Conservation (phyloP, 129 eudicot species). For the Gnaphalium uliginosum region DNA sequence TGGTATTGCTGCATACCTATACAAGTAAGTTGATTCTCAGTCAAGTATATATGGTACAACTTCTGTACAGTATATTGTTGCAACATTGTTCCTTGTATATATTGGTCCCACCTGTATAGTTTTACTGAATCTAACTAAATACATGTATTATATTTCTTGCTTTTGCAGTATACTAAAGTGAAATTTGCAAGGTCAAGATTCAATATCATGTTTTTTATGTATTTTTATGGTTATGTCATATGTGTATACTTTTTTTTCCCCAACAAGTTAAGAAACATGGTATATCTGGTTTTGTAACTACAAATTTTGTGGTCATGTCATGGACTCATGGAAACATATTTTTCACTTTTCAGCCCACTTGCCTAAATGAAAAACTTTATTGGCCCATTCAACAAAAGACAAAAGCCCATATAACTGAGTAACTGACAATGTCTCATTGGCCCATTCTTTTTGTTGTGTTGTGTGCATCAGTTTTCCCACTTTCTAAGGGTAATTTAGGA, state of each 20-base stretch:
- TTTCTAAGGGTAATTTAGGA: too few species aligned
- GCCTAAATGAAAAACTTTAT: neutral
- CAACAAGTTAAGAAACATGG: neutral
- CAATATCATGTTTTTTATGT: neutral
- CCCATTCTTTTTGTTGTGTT: too few species aligned
- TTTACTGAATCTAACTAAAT: neutral
- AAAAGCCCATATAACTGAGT: neutral
- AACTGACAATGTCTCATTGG: neutral
- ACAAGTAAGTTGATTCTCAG: slow-evolving; percentile 55
- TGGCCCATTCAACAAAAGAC: neutral
- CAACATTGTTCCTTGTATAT: neutral
- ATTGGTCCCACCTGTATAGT: neutral
- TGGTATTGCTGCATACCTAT: slow-evolving; percentile 78
- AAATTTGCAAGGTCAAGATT: neutral
- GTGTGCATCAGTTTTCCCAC: too few species aligned
- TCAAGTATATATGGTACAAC: neutral
- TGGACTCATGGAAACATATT: neutral
- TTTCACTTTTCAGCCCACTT: neutral
- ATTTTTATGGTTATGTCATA: neutral
- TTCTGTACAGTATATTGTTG: neutral
- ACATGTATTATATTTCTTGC: neutral
- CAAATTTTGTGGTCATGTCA: neutral
- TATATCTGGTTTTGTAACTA: neutral
- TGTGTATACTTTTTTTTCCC: neutral
- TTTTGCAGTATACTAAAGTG: slow-evolving; percentile 43